Conservation (phyloP, 768 basidiomycete species). For the Suillus paluster region DNA sequence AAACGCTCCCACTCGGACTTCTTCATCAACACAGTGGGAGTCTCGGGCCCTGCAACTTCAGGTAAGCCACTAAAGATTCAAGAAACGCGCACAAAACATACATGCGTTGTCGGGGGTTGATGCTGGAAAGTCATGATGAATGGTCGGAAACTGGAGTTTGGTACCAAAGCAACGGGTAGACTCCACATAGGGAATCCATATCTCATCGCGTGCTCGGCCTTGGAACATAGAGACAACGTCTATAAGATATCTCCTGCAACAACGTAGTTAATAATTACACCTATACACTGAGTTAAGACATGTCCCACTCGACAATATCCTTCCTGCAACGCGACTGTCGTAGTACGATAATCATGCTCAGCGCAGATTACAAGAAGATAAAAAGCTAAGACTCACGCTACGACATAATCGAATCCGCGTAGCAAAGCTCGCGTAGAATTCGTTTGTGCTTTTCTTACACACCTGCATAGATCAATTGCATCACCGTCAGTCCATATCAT, state of each 20-base stretch:
- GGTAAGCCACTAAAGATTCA: not conserved
- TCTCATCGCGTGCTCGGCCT: not conserved
- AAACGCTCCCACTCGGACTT: conserved; percentile 20
- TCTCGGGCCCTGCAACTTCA: conserved; percentile 24
- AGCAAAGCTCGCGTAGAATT: conserved; percentile 52
- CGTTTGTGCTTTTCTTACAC: conserved; percentile 43
- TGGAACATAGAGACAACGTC: not conserved
- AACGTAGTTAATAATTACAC: not conserved
- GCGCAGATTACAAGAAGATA: not conserved
- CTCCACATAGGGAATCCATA: conserved; percentile 30
- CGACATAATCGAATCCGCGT: conserved; percentile 51
- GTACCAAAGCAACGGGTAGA: conserved; percentile 25
- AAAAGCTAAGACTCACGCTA: conserved; percentile 30
- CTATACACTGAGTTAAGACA: not conserved
- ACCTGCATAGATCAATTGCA: conserved; percentile 27
- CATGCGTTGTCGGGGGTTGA: not conserved
- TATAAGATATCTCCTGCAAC: conserved; percentile 19
- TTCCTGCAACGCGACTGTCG: conserved; percentile 27
- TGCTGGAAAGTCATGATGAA: conserved; percentile 2
- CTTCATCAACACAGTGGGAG: conserved; percentile 17
- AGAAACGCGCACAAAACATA: conserved; percentile 13
- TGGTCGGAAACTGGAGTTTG: not conserved
- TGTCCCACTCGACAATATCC: conserved; percentile 17
- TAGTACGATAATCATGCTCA: not conserved
- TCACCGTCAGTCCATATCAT: conserved; percentile 1